Evolutionary conservation across 148 eudicot species (phyloP), one percentile per base, ranked within the genome.

Genomic region (Rhododendron ovatum): DNA sequence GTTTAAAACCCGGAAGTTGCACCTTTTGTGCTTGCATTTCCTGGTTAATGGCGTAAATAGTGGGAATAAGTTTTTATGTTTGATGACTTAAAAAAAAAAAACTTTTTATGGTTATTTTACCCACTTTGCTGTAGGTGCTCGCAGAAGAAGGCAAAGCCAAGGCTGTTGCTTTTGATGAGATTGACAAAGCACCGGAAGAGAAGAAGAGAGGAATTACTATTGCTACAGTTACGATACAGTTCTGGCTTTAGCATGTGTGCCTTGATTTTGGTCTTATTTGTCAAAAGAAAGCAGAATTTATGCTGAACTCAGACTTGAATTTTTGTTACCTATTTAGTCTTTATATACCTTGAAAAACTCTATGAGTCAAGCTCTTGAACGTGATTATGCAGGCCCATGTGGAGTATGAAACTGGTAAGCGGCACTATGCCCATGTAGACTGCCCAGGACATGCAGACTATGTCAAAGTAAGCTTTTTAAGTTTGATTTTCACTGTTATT

Each of bases 141-240:
- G 89, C 98, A 8, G 93, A 88, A 83, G 98, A 90, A 89, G 98
- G 98, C 35, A 93, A 92, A 75, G 98, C 96, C 35, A 94, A 96
- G 81, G 98, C 96, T 91, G 63, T 93, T 89, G 95, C 98, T 30
- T 96, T 94, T 86, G 96, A 96, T 90, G 96, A 96, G 84, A 94
- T 96, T 81, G 98, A 94, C 87, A 94, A 94, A 82, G 98, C 96
- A 82, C 98, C 98, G 69, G 98, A 96, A 89, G 98, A 96, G 93
- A 94, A 88, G 89, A 96, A 94, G 91, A 91, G 95, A 88, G 96
- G 98, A 76, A 94, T 96, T 79, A 93, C 98, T 22, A 95, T 94
- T 80, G 94, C 98, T 12, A 92, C 96, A 88, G 98, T 96, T 82
- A 83, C 90, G 53, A 81, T 84, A 5, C 24, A 57, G 30, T 41